These are phyloP conservation scores for Aspergillus quadrilineatus DNA, from an alignment of 2,329 filamentous ascomycete genomes.

Conservation along the genomic window DNA sequence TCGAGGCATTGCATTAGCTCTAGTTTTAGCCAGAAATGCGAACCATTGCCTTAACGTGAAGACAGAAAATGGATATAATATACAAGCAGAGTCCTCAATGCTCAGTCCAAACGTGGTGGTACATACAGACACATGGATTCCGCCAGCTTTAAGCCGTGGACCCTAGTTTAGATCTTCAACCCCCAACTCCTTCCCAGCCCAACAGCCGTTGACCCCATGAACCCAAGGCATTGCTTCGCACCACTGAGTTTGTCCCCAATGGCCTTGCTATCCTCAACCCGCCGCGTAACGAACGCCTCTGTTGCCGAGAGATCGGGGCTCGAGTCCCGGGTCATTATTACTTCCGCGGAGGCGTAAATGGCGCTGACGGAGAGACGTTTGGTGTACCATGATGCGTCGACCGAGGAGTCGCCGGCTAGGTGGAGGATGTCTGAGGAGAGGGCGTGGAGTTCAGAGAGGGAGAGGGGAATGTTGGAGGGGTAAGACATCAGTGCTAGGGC, in stretches of 20 bases:
- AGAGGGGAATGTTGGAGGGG: conserved; percentile 71
- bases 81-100: neutral
- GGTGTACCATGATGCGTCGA: conserved; percentile 87
- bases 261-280: conserved; percentile 67
- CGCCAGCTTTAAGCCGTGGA: neutral
- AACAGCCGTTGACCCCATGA: conserved; percentile 71
- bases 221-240: conserved; percentile 75
- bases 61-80: neutral
- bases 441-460: conserved; percentile 73
- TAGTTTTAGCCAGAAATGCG: neutral
- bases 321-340: conserved; percentile 91
- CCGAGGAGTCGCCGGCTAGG: conserved; percentile 74
- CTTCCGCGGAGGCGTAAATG: conserved; percentile 75
- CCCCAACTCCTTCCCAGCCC: conserved; percentile 89
- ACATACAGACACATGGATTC: neutral
- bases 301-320: conserved; percentile 74
- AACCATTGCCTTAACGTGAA: neutral
- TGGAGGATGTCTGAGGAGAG: conserved; percentile 93
- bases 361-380: conserved; percentile 63
- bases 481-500: conserved; percentile 89
- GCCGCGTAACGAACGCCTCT: conserved; percentile 72
- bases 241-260: conserved; percentile 63
- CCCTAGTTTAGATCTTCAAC: conserved; percentile 62
- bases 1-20: neutral
- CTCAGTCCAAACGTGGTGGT: no score